Evolutionary conservation across 2,329 filamentous ascomycete genomes (phyloP), one percentile per base, ranked within the genome.

Genomic region (Aotearoamyces nothofagi): DNA sequence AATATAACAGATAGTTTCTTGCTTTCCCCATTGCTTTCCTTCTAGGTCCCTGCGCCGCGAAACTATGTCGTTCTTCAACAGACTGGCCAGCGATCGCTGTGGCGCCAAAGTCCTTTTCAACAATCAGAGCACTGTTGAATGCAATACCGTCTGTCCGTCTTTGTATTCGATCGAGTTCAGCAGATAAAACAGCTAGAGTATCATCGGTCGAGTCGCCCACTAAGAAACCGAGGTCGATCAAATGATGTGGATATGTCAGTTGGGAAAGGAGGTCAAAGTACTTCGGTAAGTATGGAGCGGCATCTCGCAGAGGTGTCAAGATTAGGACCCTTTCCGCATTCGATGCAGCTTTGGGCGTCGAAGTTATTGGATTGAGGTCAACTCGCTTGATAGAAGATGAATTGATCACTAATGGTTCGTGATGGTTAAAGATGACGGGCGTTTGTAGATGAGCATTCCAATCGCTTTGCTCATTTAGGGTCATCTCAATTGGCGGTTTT

Each of bases 401-500:
- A 53, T 93, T 90, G 57, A 96, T 63, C 50, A 80, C 73, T 46
- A 94, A 65, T 19, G 90, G 78, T 38, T 78, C 75, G 55, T 96
- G 90, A 55, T 87, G 81, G 60, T 98, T 98, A 65, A 92, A 94
- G 40, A 93, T 70, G 43, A 98, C 84, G 27, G 90, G 90, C 3
- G 90, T 96, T 44, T 86, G 76, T 38, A 90, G 62, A 50, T 93
- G 86, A 33, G 73, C 74, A 41, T 80, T 78, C 90, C 90, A 98
- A 39, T 82, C 69, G 37, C 76, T 76, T 53, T 87, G 78, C 51
- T 98, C 90, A 51, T 94, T 94, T 32, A 78, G 61, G 23, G 79
- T 72, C 83, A 98, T 93, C 39, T 90, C 74, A 74, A 92, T 92
- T 30, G 90, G 90, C n/a, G 90, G 72, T 61, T 92, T 94, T 14